A percentile compares a stretch with the other conserved stretches of the same genome.
phyloP scores from a whole-genome alignment of 2,329 filamentous ascomycete species.

The Apiospora phragmitis region DNA sequence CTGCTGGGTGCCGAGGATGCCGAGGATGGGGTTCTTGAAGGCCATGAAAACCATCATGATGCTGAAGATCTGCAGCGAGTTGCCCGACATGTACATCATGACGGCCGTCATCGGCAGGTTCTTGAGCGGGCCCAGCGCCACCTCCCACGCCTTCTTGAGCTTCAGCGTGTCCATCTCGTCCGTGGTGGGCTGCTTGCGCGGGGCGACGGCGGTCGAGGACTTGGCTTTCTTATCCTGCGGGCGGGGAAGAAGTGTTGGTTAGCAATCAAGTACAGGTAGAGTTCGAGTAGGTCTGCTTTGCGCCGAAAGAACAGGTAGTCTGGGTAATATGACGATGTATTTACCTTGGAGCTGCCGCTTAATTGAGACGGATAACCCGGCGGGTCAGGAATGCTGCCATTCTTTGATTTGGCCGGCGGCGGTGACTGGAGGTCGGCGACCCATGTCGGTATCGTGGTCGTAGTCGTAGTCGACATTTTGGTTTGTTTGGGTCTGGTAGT shows the following conservation, averaged over 20 bases:
- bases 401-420: constrained; percentile 66
- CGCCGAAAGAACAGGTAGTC: not conserved
- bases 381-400: constrained; percentile 74
- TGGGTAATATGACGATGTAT: not conserved
- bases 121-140: constrained; percentile 91
- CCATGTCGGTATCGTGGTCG: constrained; percentile 69
- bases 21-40: constrained; percentile 93
- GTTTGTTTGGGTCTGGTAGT: not conserved
- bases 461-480: constrained; percentile 31
- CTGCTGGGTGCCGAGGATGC: constrained; percentile 77
- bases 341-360: constrained; percentile 56
- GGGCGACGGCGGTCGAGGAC: constrained; percentile 45
- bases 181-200: constrained; percentile 66
- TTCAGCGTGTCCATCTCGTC: constrained; percentile 95
- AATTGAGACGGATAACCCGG: constrained; percentile 71
- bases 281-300: not conserved
- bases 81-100: constrained; percentile 99
- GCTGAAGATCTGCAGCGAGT: constrained; percentile 96
- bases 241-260: not conserved
- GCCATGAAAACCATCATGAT: constrained; percentile 99
- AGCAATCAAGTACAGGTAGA: constrained; percentile 5
- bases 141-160: constrained; percentile 98
- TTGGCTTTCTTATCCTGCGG: constrained; percentile 47
- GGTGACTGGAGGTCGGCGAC: constrained; percentile 75
- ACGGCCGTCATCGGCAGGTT: constrained; percentile 96